Base-by-base conservation (phyloP, 805 yeast genomes). In the Starmerella bacillaris region DNA sequence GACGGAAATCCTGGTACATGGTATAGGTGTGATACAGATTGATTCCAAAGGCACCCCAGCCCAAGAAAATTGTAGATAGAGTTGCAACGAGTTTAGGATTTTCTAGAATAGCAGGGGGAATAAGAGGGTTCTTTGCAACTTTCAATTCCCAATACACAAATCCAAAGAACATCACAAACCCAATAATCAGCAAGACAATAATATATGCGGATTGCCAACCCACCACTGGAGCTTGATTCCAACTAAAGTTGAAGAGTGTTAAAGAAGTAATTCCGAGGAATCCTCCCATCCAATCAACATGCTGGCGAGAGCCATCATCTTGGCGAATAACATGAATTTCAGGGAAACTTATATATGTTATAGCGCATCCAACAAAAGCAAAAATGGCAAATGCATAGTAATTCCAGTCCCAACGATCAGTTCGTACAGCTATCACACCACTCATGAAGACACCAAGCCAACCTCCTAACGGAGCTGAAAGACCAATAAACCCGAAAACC, bases 41-140 rank as follows among this genome's bases (percentile, higher is more conserved):
- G 19, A 75, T 60, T 2, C 86, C 83, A 56, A 77, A 78, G 15
- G 78, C 65, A 2, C 79, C 74, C 89, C 89, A 78, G 0, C 86
- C 86, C 4, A 70, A 55, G 3, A 68, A 60, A 24, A 74, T 56
- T 28, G 69, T 60, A 1, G 55, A 45, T 29, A 78, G 54, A 2
- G 73, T 67, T 8, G 35, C 27, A 27, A 24, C n/a, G 38, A 72
- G 49, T 0, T 64, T 59, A 18, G 65, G 60, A 30, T 66, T 61
- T 5, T 59, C 61, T 50, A 73, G 59, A 1, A 65, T 61, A 2
- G 61, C 57, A 7, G 49, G 44, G 2, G 82, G 83, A 5, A 75
- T 46, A 12, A 75, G 50, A 8, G 82, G 82, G 43, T 61, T 43
- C 27, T 49, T 20, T 24, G 64, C 61, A 45, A 60, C 53, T 12